A percentile compares a stretch with the other conserved stretches of the same genome.
Conservation (phyloP, 306 rosid genomes). For the Neltuma alba region DNA sequence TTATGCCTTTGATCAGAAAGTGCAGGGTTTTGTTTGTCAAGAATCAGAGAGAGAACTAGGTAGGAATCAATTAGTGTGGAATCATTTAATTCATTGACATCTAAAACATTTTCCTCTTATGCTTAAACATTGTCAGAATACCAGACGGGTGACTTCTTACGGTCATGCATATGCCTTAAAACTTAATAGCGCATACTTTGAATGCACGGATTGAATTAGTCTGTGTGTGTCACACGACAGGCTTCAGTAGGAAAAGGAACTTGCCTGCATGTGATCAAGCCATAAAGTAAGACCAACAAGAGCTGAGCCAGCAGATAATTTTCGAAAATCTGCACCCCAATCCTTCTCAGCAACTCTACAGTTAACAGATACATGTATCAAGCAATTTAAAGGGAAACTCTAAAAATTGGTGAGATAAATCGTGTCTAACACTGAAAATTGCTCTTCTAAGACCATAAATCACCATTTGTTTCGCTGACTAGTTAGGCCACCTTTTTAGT, state of each 20-base stretch:
- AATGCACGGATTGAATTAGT: not conserved
- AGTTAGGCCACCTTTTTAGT: not conserved
- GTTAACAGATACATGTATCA: constrained; percentile 30
- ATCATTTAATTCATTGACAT: not conserved
- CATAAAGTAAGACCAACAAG: constrained; percentile 96
- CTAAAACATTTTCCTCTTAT: not conserved
- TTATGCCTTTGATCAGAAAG: not conserved
- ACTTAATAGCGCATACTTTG: not conserved
- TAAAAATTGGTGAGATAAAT: not conserved
- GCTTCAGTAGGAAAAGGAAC: constrained; percentile 21
- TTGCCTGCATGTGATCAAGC: constrained; percentile 98
- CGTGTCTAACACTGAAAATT: not conserved
- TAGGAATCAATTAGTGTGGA: not conserved
- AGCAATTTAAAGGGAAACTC: constrained; percentile 28
- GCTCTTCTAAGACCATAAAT: not conserved
- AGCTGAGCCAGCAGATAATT: constrained; percentile 92
- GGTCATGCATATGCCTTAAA: not conserved
- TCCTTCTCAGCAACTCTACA: constrained; percentile 89
- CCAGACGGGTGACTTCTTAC: not conserved
- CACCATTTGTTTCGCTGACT: not conserved
- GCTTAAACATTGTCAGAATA: not conserved
- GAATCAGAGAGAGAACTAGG: not conserved
- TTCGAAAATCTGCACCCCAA: constrained; percentile 98
- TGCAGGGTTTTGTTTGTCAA: not conserved
- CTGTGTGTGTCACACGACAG: not conserved